phyloP scores from a whole-genome alignment of 1,284 basidiomycete genomes.

The Irpex sp. region DNA sequence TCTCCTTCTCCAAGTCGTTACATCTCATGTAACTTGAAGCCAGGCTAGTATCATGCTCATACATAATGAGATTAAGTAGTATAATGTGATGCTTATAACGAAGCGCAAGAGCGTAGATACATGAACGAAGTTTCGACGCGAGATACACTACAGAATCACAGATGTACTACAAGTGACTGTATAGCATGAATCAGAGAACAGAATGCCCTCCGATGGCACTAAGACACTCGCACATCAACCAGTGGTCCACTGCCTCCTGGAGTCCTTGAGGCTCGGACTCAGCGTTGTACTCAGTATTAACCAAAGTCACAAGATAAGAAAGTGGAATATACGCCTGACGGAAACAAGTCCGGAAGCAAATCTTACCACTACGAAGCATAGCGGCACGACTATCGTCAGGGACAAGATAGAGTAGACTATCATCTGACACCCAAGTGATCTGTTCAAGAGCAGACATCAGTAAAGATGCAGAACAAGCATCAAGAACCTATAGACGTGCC shows the following conservation, averaged over 20 bases:
- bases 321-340: neutral
- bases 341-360: neutral
- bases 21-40: no score
- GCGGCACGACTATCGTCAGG: neutral
- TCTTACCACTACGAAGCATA: neutral
- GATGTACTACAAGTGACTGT: no score
- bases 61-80: no score
- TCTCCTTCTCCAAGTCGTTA: no score
- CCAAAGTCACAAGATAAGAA: neutral
- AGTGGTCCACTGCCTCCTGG: neutral
- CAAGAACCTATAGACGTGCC: no score
- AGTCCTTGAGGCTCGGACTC: neutral
- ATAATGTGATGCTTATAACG: no score
- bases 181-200: neutral
- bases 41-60: no score
- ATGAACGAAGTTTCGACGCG: no score
- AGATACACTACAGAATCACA: no score
- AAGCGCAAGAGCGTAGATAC: no score
- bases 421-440: neutral
- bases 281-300: neutral
- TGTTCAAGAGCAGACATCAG: neutral
- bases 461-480: neutral
- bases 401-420: neutral
- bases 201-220: slow-evolving; percentile 11
- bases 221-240: neutral